phyloP scores from a whole-genome alignment of 2,329 filamentous ascomycete genomes.

The Conoideocrella luteorostrata region DNA sequence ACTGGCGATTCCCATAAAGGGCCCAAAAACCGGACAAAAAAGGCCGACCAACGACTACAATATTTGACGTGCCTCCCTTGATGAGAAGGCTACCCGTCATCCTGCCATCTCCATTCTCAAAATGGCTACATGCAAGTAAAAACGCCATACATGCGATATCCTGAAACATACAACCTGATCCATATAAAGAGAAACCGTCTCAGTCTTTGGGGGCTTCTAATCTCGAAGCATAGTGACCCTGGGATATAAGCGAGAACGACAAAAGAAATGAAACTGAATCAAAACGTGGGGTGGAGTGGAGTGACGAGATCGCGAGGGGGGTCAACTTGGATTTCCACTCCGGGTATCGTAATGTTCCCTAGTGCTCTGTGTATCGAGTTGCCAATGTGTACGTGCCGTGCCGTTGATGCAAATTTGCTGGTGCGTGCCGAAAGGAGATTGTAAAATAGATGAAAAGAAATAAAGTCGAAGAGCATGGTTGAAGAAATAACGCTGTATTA shows the following conservation, averaged over 20 bases:
- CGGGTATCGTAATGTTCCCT: constrained; percentile 33
- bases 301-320: constrained; percentile 26
- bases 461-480: background rate
- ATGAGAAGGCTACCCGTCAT: background rate
- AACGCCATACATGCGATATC: constrained; percentile 11
- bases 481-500: background rate
- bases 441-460: constrained; percentile 9
- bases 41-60: background rate
- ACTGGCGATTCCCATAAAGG: constrained; percentile 6
- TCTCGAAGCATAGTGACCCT: background rate
- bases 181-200: too few relatives aligned
- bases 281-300: constrained; percentile 31
- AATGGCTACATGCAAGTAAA: background rate
- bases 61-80: background rate
- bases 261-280: background rate
- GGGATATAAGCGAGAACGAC: background rate
- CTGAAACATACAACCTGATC: constrained; percentile 5
- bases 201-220: too few relatives aligned
- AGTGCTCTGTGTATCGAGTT: constrained; percentile 29
- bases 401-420: constrained; percentile 5
- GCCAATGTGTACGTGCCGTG: constrained; percentile 22
- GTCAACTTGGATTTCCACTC: constrained; percentile 30
- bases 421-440: constrained; percentile 3
- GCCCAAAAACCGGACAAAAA: background rate
- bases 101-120: constrained; percentile 3